Conservation (phyloP, 2,329 filamentous ascomycete genomes). For the Talaromyces sp. region DNA sequence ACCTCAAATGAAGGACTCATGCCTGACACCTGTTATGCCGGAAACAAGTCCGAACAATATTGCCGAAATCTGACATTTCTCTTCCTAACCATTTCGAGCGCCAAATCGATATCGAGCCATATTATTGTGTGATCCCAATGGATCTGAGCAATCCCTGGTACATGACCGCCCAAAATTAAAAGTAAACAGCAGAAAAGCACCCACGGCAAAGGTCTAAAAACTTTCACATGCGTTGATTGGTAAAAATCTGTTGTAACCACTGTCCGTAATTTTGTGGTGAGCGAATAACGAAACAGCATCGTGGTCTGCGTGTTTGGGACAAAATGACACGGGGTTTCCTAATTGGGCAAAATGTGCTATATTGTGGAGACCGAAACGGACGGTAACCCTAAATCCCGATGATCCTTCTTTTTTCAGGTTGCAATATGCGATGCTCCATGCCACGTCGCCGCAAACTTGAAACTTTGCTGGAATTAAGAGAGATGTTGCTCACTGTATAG, state of each 20-base stretch:
- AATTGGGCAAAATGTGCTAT: not conserved
- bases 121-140: not conserved
- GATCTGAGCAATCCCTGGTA: not conserved
- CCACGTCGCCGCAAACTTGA: not conserved
- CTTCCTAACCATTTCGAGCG: not conserved
- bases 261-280: not conserved
- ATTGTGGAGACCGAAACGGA: constrained; percentile 4
- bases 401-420: not conserved
- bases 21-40: not conserved
- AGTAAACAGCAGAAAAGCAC: not conserved
- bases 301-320: not conserved
- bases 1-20: not conserved
- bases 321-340: not conserved
- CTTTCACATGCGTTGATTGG: not conserved
- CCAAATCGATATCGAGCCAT: not conserved
- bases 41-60: not conserved
- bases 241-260: not conserved
- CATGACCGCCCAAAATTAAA: not conserved
- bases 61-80: not conserved
- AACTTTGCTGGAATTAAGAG: not conserved
- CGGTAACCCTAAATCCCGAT: not conserved
- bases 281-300: not conserved
- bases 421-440: not conserved
- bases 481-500: not conserved
- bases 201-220: not conserved